phyloP scores from a whole-genome alignment of 805 yeast species.

The Candida sanyiensis region DNA sequence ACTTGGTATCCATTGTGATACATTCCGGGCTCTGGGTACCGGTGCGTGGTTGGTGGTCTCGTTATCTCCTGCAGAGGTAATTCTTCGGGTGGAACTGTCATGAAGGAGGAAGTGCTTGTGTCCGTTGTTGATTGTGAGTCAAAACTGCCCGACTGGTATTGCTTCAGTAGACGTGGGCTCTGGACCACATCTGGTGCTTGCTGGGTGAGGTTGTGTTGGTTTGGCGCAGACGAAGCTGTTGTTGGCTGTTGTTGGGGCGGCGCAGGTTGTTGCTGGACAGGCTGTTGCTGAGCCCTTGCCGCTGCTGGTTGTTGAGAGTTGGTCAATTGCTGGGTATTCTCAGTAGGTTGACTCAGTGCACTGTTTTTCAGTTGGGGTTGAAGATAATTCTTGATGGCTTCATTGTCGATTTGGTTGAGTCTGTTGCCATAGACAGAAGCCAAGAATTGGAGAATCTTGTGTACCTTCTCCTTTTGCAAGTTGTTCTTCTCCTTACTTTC shows the following conservation, averaged over 20 bases:
- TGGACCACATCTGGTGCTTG: background rate
- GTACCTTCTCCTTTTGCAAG: conserved; percentile 80
- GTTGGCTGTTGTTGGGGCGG: background rate
- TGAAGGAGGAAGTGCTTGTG: background rate
- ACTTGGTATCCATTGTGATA: background rate
- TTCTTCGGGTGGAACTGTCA: conserved; percentile 10
- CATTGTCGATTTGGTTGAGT: conserved; percentile 18
- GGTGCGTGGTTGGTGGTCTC: conserved; percentile 14
- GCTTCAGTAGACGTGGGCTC: background rate
- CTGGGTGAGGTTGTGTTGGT: background rate
- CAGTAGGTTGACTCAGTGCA: background rate
- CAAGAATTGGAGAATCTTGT: conserved; percentile 77
- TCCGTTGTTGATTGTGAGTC: background rate
- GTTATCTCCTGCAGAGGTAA: conserved; percentile 23
- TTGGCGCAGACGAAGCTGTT: background rate
- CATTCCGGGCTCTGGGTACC: conserved; percentile 1
- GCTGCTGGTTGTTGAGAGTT: background rate
- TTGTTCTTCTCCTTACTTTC: conserved; percentile 78
- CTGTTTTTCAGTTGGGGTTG: background rate
- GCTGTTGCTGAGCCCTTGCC: background rate
- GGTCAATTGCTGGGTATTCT: no score
- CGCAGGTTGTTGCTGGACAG: background rate
- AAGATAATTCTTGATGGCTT: background rate
- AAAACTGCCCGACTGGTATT: background rate
- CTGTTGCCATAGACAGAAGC: conserved; percentile 50